Conservation (phyloP, 2,329 filamentous ascomycete species). For the Alternaria hordeiaustralica region DNA sequence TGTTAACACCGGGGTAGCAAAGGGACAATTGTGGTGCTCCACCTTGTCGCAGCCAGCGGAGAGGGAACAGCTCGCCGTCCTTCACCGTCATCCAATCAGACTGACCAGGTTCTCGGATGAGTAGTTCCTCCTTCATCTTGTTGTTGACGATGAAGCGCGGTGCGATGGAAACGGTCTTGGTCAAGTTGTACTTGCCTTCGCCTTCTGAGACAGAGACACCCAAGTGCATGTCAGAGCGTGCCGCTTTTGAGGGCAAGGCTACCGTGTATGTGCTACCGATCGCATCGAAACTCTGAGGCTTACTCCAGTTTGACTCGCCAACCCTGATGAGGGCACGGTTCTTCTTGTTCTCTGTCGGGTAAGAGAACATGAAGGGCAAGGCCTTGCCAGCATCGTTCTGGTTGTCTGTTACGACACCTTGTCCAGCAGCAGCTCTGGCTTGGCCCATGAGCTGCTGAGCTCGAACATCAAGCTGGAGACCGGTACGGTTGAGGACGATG, state of each 20-base stretch:
- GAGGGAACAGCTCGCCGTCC: conserved; percentile 78
- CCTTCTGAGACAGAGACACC: conserved; percentile 89
- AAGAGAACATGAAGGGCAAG: conserved; percentile 95
- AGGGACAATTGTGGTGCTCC: conserved; percentile 87
- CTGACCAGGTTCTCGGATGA: conserved; percentile 90
- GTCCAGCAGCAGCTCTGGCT: conserved; percentile 82
- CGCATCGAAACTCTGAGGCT: conserved; percentile 96
- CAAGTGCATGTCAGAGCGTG: conserved; percentile 82
- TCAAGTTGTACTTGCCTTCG: conserved; percentile 97
- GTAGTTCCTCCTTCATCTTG: conserved; percentile 84
- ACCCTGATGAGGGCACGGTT: conserved; percentile 90
- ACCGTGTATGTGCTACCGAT: conserved; percentile 93
- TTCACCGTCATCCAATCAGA: conserved; percentile 82
- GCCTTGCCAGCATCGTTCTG: conserved; percentile 72
- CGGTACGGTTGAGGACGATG: conserved; percentile 93
- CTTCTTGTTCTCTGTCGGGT: conserved; percentile 82
- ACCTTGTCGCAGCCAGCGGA: conserved; percentile 87
- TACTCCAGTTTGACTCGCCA: conserved; percentile 93
- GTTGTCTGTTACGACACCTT: conserved; percentile 66
- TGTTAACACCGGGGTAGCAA: conserved; percentile 92
- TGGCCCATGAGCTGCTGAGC: conserved; percentile 89
- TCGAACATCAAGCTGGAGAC: conserved; percentile 83
- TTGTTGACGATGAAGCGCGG: conserved; percentile 95
- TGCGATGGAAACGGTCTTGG: conserved; percentile 90
- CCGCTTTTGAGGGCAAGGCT: conserved; percentile 74